Conservation (phyloP, 2,329 filamentous ascomycete genomes). For the Trichothecium sympodiale region DNA sequence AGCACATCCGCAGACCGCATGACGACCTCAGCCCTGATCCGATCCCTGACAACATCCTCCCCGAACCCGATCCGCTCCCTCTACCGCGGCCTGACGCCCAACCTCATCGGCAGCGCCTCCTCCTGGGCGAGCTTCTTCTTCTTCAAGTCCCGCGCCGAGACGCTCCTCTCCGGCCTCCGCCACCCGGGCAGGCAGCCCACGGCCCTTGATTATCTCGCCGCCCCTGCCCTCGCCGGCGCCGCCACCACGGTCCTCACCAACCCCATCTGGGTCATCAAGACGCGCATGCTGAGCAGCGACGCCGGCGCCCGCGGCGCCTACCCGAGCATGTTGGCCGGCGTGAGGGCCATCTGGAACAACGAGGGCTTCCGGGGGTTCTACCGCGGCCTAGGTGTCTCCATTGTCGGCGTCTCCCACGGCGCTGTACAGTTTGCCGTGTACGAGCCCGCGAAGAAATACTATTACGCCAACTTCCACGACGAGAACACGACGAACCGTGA, state of each 20-base stretch:
- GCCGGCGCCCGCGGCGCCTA: constrained; percentile 68
- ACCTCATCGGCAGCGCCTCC: constrained; percentile 79
- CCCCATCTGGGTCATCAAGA: constrained; percentile 97
- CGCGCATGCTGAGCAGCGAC: constrained; percentile 86
- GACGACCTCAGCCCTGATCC: constrained; percentile 42
- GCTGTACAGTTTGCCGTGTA: constrained; percentile 96
- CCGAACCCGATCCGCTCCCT: constrained; percentile 56
- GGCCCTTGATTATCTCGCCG: constrained; percentile 67
- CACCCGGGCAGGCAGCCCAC: constrained; percentile 16
- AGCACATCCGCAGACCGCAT: constrained; percentile 25
- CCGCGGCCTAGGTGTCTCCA: constrained; percentile 69
- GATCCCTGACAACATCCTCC: constrained; percentile 29
- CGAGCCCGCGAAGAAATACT: constrained; percentile 53
- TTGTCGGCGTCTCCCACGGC: constrained; percentile 83
- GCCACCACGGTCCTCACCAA: constrained; percentile 79
- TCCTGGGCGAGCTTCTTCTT: constrained; percentile 93
- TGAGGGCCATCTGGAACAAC: constrained; percentile 49
- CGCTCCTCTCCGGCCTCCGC: constrained; percentile 22
- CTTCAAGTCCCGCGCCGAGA: constrained; percentile 49
- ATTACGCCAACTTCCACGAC: constrained; percentile 34
- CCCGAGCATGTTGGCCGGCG: constrained; percentile 62
- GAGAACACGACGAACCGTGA: no score
- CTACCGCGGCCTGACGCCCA: constrained; percentile 83
- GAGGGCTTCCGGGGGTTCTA: constrained; percentile 81
- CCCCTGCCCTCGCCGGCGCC: constrained; percentile 60